Evolutionary conservation across 177 flowering plant species (phyloP), one percentile per base, ranked within the genome.

Genomic region (Vitis hybrid): DNA sequence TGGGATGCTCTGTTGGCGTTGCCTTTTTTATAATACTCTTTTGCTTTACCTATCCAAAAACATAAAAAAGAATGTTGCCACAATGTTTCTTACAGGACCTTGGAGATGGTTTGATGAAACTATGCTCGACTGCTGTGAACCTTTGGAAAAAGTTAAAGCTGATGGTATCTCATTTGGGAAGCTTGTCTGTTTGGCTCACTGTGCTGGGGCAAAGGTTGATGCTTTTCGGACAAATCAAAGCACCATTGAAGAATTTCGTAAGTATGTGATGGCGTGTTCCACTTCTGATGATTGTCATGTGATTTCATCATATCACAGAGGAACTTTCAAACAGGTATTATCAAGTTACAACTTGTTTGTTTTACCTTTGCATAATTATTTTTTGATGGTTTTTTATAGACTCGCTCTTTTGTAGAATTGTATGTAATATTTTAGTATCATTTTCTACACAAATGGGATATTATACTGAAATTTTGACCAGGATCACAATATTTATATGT

Each of bases 51-150:
- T 54, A 14, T 11, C 17, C 6, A 54, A 54, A 54, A 4, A 3
- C 51, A 46, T 11, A 48, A 15, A 19, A 55, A 4, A n/a, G 30
- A 65, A 5, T 56, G 12, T 6, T 62, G 52, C 15, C 13, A 35
- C 27, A 15, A 50, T 57, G 50, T 67, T 17, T 64, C 59, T 46
- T 59, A 9, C 77, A 95, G 99, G 98, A 48, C 97, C 99, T 67
- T 95, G 99, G 99, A 90, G 99, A 75, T 95, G 99, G 98, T 95
- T 90, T 77, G 99, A 95, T 77, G 99, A 95, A 72, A 83, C 94
- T 50, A 95, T 95, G 99, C 65, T 95, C 59, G 97, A 93, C 65
- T 95, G 99, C 65, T 95, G 99, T 65, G 97, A 93, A 79, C 94
- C 98, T 76, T 74, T 95, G 79, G 97, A 91, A 62, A 91, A 82